Evolutionary conservation across 148 eudicot genomes (phyloP), one percentile per base, ranked within the genome.

Genomic region (Camellia granthamiana): DNA sequence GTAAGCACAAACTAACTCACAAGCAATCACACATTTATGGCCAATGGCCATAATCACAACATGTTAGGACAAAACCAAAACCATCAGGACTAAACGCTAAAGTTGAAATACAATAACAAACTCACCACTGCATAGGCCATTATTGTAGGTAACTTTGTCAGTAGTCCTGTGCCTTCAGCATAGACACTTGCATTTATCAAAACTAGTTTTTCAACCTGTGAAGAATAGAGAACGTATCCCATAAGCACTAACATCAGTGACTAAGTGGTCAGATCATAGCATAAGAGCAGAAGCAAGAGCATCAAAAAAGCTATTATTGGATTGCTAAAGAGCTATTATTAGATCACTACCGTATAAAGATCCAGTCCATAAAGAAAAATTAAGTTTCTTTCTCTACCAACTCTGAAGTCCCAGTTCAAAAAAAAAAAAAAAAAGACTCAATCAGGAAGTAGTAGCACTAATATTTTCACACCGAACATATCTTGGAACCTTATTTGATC

Each of bases 161-260:
- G 49, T 54, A 81, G 71, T 55, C 96, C 91, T 23, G 90, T 87
- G 72, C 98, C 92, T 81, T 84, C 91, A 19, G 90, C 64, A 73
- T 94, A 94, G 41, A 92, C 98, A 85, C 92, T 85, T 62, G 94
- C 89, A 84, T 91, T 88, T 76, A 94, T 88, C 80, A 94, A 75
- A 79, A 94, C 85, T 86, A 94, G 84, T 82, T 86, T 92, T 74
- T 90, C 86, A 30, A 92, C 98, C 98, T 94, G 88, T 79, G 79
- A 65, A 43, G 54, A 16, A 21, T 30, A 72, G 12, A 79, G 8
- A 60, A 68, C 0, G 14, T 13, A 72, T 55, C 44, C 38, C 77
- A 74, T 43, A 30, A 44, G 73, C 16, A 44, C 62, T 15, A 56
- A 23, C 6, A 41, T 23, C 74, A 44, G 38, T 68, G 9, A 64